Conservation (phyloP, 192 early-diverging fungal species). For the Chytriomyces sp. region DNA sequence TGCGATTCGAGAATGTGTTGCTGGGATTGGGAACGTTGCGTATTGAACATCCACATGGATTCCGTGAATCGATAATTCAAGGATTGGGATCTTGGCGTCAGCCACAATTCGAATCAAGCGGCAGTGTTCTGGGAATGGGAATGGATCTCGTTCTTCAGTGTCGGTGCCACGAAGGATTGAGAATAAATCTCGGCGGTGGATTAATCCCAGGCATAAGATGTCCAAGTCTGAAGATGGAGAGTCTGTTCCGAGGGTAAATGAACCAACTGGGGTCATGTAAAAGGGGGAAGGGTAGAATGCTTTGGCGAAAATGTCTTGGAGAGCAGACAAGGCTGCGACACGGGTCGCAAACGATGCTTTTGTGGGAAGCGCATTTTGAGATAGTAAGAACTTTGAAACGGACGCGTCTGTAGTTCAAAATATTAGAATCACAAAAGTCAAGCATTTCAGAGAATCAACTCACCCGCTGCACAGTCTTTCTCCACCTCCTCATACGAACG, state of each 20-base stretch:
- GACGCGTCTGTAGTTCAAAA: background rate
- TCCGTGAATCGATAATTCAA: slow-evolving; percentile 1
- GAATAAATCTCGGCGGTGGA: too few species aligned
- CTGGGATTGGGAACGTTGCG: background rate
- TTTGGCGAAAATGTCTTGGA: background rate
- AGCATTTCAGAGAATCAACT: too few species aligned
- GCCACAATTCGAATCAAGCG: slow-evolving; percentile 7
- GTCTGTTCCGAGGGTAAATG: background rate
- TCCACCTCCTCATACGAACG: background rate
- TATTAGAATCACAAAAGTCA: too few species aligned
- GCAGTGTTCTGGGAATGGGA: too few species aligned
- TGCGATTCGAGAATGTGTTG: too few species aligned
- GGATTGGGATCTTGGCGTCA: slow-evolving; percentile 26
- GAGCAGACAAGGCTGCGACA: background rate
- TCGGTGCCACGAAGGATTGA: too few species aligned
- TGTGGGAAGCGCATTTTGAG: slow-evolving; percentile 1
- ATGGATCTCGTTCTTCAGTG: too few species aligned
- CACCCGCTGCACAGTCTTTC: background rate
- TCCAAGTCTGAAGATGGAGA: too few species aligned
- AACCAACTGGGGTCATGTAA: slow-evolving; percentile 10
- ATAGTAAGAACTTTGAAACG: background rate
- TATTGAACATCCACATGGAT: slow-evolving; percentile 31
- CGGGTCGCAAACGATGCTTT: background rate
- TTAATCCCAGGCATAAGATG: too few species aligned
- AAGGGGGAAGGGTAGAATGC: background rate